Base-by-base conservation (phyloP, 768 basidiomycete species). In the Leccinum imitatum region DNA sequence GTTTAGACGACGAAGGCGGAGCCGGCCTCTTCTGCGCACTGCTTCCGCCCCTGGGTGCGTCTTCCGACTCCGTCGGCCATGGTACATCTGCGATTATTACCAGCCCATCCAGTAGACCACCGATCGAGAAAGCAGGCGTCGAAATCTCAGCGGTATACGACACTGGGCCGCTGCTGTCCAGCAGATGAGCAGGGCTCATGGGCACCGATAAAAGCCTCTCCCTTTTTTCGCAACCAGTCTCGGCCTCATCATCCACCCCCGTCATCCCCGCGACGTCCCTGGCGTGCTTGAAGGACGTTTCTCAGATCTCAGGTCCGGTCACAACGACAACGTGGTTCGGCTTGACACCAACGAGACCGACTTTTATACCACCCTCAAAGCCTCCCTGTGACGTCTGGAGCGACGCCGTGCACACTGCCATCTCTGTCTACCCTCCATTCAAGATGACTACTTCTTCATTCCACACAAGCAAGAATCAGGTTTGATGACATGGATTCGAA, bases 381-480 rank as follows among this genome's bases (percentile, higher is more conserved):
- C 52, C 52, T 2, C 76, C 78, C 2, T 82, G 80, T 63, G 80
- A 82, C 52, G 47, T 67, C 21, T 79, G 81, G 67, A 75, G 79
- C 54, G 60, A 67, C 21, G 30, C 46, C 19, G 13, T 6, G 5
- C 27, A 52, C 4, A 37, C 60, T 39, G 4, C 27, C 35, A 4
- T 54, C 27, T 65, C 67, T 1, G 73, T 83, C 62, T 83, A 82
- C 70, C 66, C 73, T 15, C 63, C 71, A 2, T 83, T 81, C 73
- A 25, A 25, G 83, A 85, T 66, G 73, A 79, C 64, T 83, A 85
- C 69, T 81, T 85, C 66, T 78, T 72, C 65, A 78, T 84, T 64
- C 75, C 79, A 2, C 84, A 85, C 63, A 74, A 83, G 7, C 58
- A 63, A 17, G 83, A 85, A 69, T 85, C 39, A 83, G 83, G 67